Evolutionary conservation across 116 monocot genomes (phyloP).

Genomic region (Posidonia oceanica): DNA sequence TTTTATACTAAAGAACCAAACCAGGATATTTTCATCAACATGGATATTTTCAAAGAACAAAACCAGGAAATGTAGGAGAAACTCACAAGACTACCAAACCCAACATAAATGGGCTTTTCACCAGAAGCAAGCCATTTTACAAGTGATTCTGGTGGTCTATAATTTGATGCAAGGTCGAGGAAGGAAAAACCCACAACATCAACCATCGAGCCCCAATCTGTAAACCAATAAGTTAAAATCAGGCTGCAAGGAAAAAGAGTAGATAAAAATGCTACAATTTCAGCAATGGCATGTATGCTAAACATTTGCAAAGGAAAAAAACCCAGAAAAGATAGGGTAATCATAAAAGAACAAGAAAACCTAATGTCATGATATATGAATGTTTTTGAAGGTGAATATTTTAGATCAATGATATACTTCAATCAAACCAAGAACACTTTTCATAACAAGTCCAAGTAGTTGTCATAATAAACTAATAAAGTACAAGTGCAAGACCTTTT

Average conservation of each 20-base stretch:
- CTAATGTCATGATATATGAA: not conserved
- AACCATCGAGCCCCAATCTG: constrained; percentile 97
- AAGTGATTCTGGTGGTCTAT: constrained; percentile 81
- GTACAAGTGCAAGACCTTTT: constrained; percentile 46
- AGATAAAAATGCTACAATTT: not conserved
- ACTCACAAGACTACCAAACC: constrained; percentile 99
- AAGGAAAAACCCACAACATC: constrained; percentile 99
- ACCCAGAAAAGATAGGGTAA: too few species aligned
- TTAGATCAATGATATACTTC: not conserved
- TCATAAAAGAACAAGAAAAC: too few species aligned
- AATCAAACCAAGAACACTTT: not conserved
- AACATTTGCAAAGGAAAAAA: too few species aligned
- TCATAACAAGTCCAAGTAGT: not conserved
- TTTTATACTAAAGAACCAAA: too few species aligned
- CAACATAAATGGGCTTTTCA: constrained; percentile 86
- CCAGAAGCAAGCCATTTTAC: constrained; percentile 85
- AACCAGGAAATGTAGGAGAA: constrained; percentile 4
- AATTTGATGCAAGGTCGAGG: constrained; percentile 96
- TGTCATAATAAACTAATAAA: not conserved
- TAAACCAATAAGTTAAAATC: constrained; percentile 8
- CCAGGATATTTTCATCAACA: not conserved
- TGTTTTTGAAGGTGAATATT: not conserved
- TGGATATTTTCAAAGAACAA: not conserved
- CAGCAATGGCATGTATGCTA: not conserved
- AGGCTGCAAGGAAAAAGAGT: not conserved